Evolutionary conservation across 23 red algal species (phyloP), one percentile per base, ranked within the genome.

Genomic region (Gracilaria domingensis): DNA sequence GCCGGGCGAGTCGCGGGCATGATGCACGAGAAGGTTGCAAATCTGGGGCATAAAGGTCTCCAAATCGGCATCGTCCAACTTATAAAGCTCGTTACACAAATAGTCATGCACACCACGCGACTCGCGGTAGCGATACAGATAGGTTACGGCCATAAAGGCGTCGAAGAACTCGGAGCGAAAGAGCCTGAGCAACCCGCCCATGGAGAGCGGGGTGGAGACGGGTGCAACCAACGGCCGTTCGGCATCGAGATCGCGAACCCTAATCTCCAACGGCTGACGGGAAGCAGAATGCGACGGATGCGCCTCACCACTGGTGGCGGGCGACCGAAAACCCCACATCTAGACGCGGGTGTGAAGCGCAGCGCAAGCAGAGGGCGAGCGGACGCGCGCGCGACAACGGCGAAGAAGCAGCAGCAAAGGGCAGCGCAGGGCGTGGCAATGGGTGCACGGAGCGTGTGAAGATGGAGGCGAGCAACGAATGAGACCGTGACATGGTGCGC

Each of bases 81-180:
- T 77, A 66, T 99, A 99, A 20, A 99, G 77, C 80, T 99, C 94
- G 58, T 99, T 99, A 76, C 97, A 99, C 26, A 99, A 70, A 69
- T 95, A 99, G 87, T 99, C 97, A 23, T 91, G 93, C 49, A 99
- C 94, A 57, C 97, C 97, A 36, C 91, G 91, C 16, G 82, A 86
- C 32, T 90, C 30, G 23, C 97, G 85, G 70, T 99, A 99, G 36
- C 97, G 94, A 47, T 99, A 99, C 77, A 99, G 77, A 66, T 99
- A 99, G 39, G 94, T 95, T 79, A 99, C 97, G 33, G 97, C 97
- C 97, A 99, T 99, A 81, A 93, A 99, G 65, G 97, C 94, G 83
- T 99, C 97, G 73, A 99, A 99, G 50, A 99, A 99, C 25, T 99
- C 97, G 34, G 97, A 99, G 40, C 97, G 94, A 76, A 99, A 99